Conservation (phyloP, 257 asterid genomes). For the Ehretia macrophylla region DNA sequence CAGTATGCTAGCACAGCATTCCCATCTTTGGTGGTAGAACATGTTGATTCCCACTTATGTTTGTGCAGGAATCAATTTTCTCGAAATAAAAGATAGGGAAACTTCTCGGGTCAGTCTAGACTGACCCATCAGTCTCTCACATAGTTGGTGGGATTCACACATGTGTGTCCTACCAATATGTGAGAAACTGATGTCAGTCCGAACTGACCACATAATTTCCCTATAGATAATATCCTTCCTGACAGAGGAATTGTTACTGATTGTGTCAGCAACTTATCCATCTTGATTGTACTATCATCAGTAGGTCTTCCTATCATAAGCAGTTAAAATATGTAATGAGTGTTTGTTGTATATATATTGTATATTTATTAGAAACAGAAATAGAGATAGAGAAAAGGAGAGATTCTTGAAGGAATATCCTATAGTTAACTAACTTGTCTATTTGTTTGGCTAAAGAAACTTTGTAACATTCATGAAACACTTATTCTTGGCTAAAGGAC, state of each 20-base stretch:
- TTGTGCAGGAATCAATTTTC: no score
- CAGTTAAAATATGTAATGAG: conserved; percentile 3
- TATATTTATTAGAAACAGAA: not conserved
- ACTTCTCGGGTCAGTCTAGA: no score
- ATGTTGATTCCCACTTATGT: no score
- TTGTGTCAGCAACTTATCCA: not conserved
- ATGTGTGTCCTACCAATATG: no score
- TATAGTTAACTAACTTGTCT: no score
- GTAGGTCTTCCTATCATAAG: conserved; percentile 3
- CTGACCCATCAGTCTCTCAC: no score
- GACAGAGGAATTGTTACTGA: not conserved
- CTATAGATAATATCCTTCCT: not conserved
- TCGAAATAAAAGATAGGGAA: not conserved
- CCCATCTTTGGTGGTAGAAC: no score
- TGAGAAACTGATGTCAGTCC: not conserved
- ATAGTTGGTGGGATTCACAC: no score
- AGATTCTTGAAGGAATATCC: conserved; percentile 8
- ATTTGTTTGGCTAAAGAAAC: no score
- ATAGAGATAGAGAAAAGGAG: conserved; percentile 1
- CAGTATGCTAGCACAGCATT: no score
- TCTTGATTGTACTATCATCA: not conserved
- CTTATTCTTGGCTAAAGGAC: no score
- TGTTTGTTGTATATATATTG: conserved; percentile 6
- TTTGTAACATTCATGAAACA: no score
- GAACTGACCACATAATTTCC: not conserved